Base-by-base conservation (phyloP, 352 stramenopile genomes). In the Phytopythium helicoides region DNA sequence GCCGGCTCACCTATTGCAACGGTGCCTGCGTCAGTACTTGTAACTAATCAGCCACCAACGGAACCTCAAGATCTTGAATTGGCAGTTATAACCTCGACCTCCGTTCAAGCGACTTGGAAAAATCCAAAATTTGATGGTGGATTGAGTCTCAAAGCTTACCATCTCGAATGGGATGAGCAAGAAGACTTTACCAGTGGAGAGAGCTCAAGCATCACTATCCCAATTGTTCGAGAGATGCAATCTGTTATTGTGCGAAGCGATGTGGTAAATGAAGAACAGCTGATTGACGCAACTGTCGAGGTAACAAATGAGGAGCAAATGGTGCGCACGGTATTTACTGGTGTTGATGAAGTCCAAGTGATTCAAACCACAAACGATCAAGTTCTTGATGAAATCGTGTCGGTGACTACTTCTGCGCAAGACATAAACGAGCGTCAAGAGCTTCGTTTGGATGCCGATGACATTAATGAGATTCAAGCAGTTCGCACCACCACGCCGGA, bases 291-390 rank as follows among this genome's bases (percentile, higher is more conserved):
- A 0, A 97, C 91, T 0, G 89, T 97, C 9, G 75, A 95, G 50
- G 96, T 99, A 12, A 94, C 80, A 15, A 99, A 99, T 61, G 96
- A 99, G 64, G 68, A 95, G 8, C 95, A 99, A 62, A 95, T 94
- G 7, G 85, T 99, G 2, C 92, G 92, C 11, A 97, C 81, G 1
- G 71, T 62, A 3, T 93, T 97, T 31, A 79, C 69, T 0, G 92
- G 92, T 5, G 75, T 75, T 11, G 88, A 97, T 59, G 89, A 97
- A 51, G 69, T 97, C 22, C 89, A 97, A 56, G 68, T 92, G 7
- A 84, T 98, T 21, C 78, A 62, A 39, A 91, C 78, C 28, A 95
- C 48, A 0, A 88, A 86, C 25, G 48, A 49, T 7, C 48, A 63
- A 1, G 92, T 95, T 23, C 71, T 94, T 3, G 78, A 96, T 22